Conservation (phyloP, 139 green algal species). For the Eudorina sp. region DNA sequence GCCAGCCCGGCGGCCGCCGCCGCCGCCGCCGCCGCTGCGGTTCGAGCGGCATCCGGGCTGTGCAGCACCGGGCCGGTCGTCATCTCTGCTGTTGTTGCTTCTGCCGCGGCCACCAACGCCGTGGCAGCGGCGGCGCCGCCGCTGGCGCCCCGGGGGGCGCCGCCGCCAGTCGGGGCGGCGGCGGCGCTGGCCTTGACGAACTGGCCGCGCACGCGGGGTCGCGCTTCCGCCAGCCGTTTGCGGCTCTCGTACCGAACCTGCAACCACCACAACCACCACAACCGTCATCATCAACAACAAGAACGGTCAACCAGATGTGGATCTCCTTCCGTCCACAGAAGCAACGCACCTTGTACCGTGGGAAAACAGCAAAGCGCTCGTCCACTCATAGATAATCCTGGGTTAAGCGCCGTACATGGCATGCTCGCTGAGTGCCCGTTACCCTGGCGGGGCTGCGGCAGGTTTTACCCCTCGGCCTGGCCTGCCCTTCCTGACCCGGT, state of each 20-base stretch:
- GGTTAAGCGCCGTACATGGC: no score
- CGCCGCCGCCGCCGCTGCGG: neutral
- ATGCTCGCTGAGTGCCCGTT: no score
- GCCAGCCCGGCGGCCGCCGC: neutral
- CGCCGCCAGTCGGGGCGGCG: neutral
- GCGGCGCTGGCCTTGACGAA: conserved; percentile 70
- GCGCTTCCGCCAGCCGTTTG: conserved; percentile 73
- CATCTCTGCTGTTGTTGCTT: neutral
- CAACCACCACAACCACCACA: neutral
- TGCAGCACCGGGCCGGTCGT: no score
- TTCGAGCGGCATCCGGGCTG: neutral
- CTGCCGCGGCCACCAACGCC: neutral
- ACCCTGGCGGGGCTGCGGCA: no score
- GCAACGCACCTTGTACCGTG: no score
- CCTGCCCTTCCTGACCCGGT: no score
- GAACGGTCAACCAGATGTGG: no score
- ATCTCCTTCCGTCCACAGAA: no score
- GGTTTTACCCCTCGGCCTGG: no score
- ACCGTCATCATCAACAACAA: no score
- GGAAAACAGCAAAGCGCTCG: no score
- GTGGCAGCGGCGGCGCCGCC: neutral
- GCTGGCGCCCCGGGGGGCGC: neutral
- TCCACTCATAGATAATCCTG: no score
- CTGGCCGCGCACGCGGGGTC: conserved; percentile 73
- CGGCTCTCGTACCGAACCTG: conserved; percentile 79